phyloP scores from a whole-genome alignment of 805 yeast genomes.

The Candida succiphila region DNA sequence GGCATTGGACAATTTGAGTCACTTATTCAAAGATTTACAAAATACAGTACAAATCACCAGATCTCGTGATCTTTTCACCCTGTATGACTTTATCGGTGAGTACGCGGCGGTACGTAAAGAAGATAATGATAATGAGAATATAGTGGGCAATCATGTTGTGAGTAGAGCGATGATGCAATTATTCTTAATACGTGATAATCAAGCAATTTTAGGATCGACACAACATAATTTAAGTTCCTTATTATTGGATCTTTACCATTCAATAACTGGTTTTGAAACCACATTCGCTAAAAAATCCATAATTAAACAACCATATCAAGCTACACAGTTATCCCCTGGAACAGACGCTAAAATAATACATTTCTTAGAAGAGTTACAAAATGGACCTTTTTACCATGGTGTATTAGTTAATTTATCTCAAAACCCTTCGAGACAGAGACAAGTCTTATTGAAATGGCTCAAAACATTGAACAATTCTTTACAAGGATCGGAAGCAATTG shows the following conservation, averaged over 20 bases:
- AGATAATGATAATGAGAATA: constrained; percentile 16
- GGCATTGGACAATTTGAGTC: constrained; percentile 9
- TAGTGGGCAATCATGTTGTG: constrained; percentile 32
- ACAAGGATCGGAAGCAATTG: constrained; percentile 23
- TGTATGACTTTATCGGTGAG: constrained; percentile 13
- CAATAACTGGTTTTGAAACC: constrained; percentile 29
- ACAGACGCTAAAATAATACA: too few relatives aligned
- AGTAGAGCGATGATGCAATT: constrained; percentile 56
- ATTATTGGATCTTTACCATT: constrained; percentile 31
- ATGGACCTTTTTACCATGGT: too few relatives aligned
- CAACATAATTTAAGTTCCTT: constrained; percentile 25
- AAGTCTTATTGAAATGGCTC: constrained; percentile 54
- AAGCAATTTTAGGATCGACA: constrained; percentile 41
- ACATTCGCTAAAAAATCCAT: constrained; percentile 20
- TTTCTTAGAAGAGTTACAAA: too few relatives aligned
- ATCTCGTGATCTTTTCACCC: constrained; percentile 17
- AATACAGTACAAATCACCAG: constrained; percentile 23
- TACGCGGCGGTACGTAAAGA: constrained; percentile 17
- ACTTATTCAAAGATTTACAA: constrained; percentile 28
- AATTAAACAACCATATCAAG: too few relatives aligned
- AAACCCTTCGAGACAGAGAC: constrained; percentile 80
- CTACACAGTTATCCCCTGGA: too few relatives aligned
- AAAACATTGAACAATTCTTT: constrained; percentile 44
- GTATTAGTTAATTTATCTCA: too few relatives aligned
- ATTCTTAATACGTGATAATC: constrained; percentile 53